These are phyloP conservation scores for Ceratobasidium papillatum DNA, from an alignment of 1,284 basidiomycete species.

Conservation along the genomic window DNA sequence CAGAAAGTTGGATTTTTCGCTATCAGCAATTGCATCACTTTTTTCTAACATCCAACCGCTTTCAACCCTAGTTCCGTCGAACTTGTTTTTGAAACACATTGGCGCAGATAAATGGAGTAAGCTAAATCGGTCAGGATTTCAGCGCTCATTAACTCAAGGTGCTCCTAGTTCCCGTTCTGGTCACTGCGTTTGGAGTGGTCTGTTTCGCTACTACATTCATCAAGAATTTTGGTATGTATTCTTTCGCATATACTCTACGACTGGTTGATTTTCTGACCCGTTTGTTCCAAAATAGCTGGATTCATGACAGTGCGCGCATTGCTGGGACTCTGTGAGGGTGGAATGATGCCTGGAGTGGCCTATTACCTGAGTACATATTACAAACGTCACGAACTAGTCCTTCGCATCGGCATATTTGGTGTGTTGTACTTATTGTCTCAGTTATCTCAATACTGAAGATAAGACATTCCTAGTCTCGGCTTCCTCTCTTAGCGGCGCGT, in stretches of 20 bases:
- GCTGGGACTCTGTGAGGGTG: slow-evolving; percentile 53
- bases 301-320: slow-evolving; percentile 52
- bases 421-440: not conserved
- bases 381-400: slow-evolving; percentile 50
- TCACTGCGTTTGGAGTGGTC: slow-evolving; percentile 43
- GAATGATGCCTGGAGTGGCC: slow-evolving; percentile 49
- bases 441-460: not conserved
- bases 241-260: not conserved
- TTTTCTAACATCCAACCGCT: not conserved
- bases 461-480: slow-evolving; percentile 35
- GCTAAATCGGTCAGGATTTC: not conserved
- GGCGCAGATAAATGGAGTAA: slow-evolving; percentile 44
- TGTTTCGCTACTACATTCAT: slow-evolving; percentile 50
- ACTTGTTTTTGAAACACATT: slow-evolving; percentile 42
- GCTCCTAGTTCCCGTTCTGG: slow-evolving; percentile 41
- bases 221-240: slow-evolving; percentile 48
- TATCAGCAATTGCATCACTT: not conserved
- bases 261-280: not conserved
- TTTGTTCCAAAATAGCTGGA: slow-evolving; percentile 8
- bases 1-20: slow-evolving; percentile 33
- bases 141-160: not conserved
- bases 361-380: slow-evolving; percentile 51
- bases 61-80: slow-evolving; percentile 42
- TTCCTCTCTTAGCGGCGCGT: slow-evolving; percentile 44
- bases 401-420: slow-evolving; percentile 51